These are phyloP conservation scores for Drechslerella dactyloides DNA, from an alignment of 2,329 filamentous ascomycete genomes.

Conservation along the genomic window DNA sequence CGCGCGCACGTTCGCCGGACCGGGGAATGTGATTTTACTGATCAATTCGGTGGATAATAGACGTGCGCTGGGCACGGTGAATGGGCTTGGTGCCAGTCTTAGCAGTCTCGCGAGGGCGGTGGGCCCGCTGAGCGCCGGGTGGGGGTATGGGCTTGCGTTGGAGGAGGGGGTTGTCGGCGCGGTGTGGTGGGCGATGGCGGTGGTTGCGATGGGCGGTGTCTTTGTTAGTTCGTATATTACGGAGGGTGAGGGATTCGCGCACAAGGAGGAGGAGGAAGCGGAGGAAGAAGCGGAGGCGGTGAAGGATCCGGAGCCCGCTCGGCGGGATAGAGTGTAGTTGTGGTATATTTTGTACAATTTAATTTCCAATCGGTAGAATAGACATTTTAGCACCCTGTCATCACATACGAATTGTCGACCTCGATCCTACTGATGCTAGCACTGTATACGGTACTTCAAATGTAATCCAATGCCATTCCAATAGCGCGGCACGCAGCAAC, in stretches of 20 bases:
- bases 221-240: constrained; percentile 51
- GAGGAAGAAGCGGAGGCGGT: constrained; percentile 7
- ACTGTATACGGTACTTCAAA: too few relatives aligned
- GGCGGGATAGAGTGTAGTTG: too few relatives aligned
- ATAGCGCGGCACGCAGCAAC: too few relatives aligned
- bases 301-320: constrained; percentile 10
- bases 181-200: constrained; percentile 60
- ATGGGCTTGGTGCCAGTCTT: constrained; percentile 64
- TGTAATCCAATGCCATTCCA: too few relatives aligned
- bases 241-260: constrained; percentile 52
- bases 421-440: too few relatives aligned
- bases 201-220: constrained; percentile 55
- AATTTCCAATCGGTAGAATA: too few relatives aligned
- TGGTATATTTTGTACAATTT: too few relatives aligned
- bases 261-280: constrained; percentile 36
- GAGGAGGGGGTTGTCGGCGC: constrained; percentile 61
- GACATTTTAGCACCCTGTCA: too few relatives aligned
- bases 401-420: too few relatives aligned
- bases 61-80: constrained; percentile 66
- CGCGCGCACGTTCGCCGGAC: constrained; percentile 72
- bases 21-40: constrained; percentile 66
- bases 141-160: constrained; percentile 62
- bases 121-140: constrained; percentile 63
- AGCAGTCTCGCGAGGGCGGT: constrained; percentile 62
- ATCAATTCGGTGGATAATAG: constrained; percentile 69